Evolutionary conservation across 257 asterid genomes (phyloP), one percentile per base, ranked within the genome.

Genomic region (Phtheirospermum japonicum): DNA sequence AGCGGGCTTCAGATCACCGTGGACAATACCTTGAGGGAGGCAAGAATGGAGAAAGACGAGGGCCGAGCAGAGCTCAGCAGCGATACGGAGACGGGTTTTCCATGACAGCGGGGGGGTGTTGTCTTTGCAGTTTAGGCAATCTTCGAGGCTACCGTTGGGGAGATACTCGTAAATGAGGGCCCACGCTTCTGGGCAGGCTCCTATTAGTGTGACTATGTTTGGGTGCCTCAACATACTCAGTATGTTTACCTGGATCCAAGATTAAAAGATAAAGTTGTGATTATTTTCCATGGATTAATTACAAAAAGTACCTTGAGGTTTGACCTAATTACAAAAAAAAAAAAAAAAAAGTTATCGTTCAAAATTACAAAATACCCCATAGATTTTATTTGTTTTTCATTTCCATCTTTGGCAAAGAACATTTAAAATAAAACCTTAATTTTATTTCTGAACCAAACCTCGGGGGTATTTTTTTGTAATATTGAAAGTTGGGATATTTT

Each of bases 161-260:
- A 85, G 84, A 73, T 85, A 92, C 80, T 92, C 97, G 6, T 92
- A 89, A 32, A 92, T 67, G 53, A 92, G 97, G 12, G 83, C 79
- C 82, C 83, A 86, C 48, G 78, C 80, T 71, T 86, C 95, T 4
- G 86, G 95, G 69, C 99, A 92, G 63, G 95, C 94, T 58, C 99
- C 99, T 52, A 92, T 78, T 58, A 92, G 82, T 26, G 93, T 86
- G 39, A 89, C 74, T 57, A 92, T 75, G 76, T 92, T 83, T 34
- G 95, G 99, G 80, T 92, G 99, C 91, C 97, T 77, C 83, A 92
- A 57, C 72, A 71, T 89, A 72, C 99, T 86, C 79, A 89, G 74
- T 57, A 86, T 79, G 69, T 74, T 79, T 51, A 92, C 97, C 98
- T 92, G 53, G 39, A 56, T 64, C 33, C 33, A 64, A 66, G 57